A percentile compares a stretch with the other conserved stretches of the same genome.
Conservation (phyloP, 768 basidiomycete genomes). For the Kockovaella imperatae region DNA sequence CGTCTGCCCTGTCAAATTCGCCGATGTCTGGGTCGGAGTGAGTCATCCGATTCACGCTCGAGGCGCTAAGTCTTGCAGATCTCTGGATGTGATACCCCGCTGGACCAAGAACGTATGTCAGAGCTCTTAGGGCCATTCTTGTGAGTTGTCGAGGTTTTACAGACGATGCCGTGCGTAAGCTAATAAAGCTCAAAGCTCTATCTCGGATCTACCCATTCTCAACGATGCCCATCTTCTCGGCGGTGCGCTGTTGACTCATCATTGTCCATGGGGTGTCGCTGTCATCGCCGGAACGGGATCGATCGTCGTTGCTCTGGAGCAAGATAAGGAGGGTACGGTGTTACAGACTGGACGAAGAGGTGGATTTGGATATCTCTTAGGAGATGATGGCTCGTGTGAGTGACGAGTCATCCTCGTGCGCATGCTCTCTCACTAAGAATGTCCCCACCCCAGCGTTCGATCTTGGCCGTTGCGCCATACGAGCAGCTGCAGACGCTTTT, state of each 20-base stretch:
- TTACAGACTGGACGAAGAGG: conserved; percentile 22
- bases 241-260: conserved; percentile 60
- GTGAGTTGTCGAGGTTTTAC: conserved; percentile 3
- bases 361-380: conserved; percentile 29
- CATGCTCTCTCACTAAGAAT: neutral
- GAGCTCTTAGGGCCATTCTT: conserved; percentile 17
- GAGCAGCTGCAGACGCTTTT: conserved; percentile 25
- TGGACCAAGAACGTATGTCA: conserved; percentile 15
- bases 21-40: conserved; percentile 24
- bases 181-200: neutral
- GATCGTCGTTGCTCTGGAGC: conserved; percentile 48
- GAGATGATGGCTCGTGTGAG: conserved; percentile 35
- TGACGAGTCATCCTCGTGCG: neutral
- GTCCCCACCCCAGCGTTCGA: conserved; percentile 22
- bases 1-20: conserved; percentile 11
- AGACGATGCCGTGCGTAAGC: neutral
- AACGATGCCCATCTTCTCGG: conserved; percentile 83
- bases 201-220: conserved; percentile 55
- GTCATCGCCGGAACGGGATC: conserved; percentile 78
- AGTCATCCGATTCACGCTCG: conserved; percentile 1
- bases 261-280: conserved; percentile 54
- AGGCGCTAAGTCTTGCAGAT: conserved; percentile 11
- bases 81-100: conserved; percentile 22
- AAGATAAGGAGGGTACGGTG: conserved; percentile 10
- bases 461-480: conserved; percentile 22